Conservation (phyloP, 1,284 basidiomycete genomes). For the Jaminaea rosea region DNA sequence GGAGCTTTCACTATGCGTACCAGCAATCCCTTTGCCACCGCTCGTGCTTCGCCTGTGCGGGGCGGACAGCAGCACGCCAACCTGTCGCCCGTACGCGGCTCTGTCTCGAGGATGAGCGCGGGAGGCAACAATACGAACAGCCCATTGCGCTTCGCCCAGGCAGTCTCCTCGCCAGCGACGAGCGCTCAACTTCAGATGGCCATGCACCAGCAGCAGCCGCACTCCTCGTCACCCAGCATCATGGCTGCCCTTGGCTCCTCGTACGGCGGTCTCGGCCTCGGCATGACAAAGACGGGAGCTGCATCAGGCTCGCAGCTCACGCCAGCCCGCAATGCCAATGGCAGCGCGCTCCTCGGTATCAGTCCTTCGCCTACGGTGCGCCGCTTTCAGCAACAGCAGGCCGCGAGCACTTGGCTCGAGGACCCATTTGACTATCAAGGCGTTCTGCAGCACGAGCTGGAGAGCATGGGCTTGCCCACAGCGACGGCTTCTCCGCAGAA, state of each 20-base stretch:
- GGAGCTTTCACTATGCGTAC: neutral
- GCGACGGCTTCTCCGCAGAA: neutral
- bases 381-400: neutral
- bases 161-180: too few species aligned
- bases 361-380: slow-evolving; percentile 1
- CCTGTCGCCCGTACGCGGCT: neutral
- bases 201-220: neutral
- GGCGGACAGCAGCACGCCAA: neutral
- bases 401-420: slow-evolving; percentile 4
- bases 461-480: slow-evolving; percentile 2
- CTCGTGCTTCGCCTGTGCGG: neutral
- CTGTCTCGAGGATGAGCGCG: neutral
- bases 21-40: neutral
- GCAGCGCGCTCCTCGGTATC: neutral
- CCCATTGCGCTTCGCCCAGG: too few species aligned
- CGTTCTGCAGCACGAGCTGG: slow-evolving; percentile 10
- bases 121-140: too few species aligned
- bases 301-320: too few species aligned
- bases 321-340: neutral
- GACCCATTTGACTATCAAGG: slow-evolving; percentile 15
- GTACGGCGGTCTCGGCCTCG: neutral
- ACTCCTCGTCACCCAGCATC: too few species aligned
- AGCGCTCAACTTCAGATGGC: slow-evolving; percentile 6
- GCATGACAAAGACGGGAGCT: too few species aligned
- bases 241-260: neutral